Evolutionary conservation across 75 land plant species (phyloP).

Genomic region (Cupressus sempervirens): DNA sequence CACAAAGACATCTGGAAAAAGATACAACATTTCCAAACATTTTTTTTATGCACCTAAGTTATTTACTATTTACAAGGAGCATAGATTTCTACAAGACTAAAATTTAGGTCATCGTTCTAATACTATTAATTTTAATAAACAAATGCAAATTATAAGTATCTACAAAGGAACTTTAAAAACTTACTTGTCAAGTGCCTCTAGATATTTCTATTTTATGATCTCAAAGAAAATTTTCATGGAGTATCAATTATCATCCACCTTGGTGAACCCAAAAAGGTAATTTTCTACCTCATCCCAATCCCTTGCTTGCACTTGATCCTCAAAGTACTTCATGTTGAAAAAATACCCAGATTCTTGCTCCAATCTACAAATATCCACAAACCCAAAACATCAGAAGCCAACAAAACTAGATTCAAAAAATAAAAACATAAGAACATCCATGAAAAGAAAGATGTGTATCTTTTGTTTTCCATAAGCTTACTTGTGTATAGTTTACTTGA

Average conservation of each 20-base stretch:
- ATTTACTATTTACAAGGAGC: no score
- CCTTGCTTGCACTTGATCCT: slow-evolving; percentile 72
- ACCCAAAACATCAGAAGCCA: slow-evolving; percentile 4
- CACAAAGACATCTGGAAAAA: no score
- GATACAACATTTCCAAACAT: neutral
- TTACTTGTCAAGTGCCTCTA: slow-evolving; percentile 91
- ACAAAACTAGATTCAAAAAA: neutral
- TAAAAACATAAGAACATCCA: neutral
- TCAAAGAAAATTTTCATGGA: slow-evolving; percentile 98
- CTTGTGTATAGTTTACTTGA: slow-evolving; percentile 81
- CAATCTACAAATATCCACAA: slow-evolving; percentile 36
- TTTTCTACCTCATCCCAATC: slow-evolving; percentile 94
- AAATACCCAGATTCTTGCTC: slow-evolving; percentile 92
- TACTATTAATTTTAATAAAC: neutral
- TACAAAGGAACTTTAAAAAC: neutral
- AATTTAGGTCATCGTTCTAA: neutral
- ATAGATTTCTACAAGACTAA: neutral
- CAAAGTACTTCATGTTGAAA: slow-evolving; percentile 93
- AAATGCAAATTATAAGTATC: neutral
- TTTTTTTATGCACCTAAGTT: no score
- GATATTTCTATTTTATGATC: slow-evolving; percentile 90
- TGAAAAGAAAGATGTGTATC: neutral
- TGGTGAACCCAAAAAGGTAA: slow-evolving; percentile 84
- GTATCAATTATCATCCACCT: slow-evolving; percentile 91
- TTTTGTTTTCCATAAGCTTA: slow-evolving; percentile 13